phyloP scores from a whole-genome alignment of 2,329 filamentous ascomycete species.

The Penicillium sp. region DNA sequence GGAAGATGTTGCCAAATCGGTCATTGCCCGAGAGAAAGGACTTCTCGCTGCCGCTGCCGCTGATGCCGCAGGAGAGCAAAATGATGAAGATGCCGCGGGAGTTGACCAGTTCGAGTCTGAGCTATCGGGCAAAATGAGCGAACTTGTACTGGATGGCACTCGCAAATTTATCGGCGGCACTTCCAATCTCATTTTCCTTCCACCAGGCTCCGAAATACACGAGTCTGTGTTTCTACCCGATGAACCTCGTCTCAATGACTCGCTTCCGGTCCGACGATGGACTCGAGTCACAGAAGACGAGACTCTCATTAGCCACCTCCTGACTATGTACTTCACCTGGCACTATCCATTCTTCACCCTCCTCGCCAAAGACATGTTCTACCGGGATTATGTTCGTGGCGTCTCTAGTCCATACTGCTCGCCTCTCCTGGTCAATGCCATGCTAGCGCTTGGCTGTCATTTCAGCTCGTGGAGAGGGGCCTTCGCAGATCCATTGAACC shows the following conservation, averaged over 20 bases:
- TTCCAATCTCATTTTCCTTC: conserved; percentile 85
- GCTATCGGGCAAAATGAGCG: conserved; percentile 88
- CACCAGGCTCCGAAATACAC: conserved; percentile 52
- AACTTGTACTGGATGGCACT: conserved; percentile 81
- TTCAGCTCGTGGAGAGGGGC: conserved; percentile 79
- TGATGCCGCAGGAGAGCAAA: conserved; percentile 20
- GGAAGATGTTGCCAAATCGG: conserved; percentile 64
- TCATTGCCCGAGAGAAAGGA: conserved; percentile 57
- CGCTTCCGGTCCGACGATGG: conserved; percentile 78
- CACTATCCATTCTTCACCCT: conserved; percentile 97
- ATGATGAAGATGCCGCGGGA: conserved; percentile 45
- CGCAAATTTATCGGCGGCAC: conserved; percentile 92
- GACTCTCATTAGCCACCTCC: conserved; percentile 77
- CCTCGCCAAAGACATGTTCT: conserved; percentile 82
- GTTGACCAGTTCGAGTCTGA: conserved; percentile 68
- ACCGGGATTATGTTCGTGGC: conserved; percentile 78
- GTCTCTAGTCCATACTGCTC: conserved; percentile 77
- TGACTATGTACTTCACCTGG: conserved; percentile 98
- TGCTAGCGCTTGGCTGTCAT: conserved; percentile 89
- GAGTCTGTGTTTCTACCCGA: conserved; percentile 43
- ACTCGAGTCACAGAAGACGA: conserved; percentile 80
- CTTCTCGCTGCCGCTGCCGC: conserved; percentile 33
- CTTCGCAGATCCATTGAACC: conserved; percentile 70
- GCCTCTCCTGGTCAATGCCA: conserved; percentile 85
- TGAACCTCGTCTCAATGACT: conserved; percentile 51